Conservation (phyloP, 306 rosid genomes). For the Sicyos baderoa region DNA sequence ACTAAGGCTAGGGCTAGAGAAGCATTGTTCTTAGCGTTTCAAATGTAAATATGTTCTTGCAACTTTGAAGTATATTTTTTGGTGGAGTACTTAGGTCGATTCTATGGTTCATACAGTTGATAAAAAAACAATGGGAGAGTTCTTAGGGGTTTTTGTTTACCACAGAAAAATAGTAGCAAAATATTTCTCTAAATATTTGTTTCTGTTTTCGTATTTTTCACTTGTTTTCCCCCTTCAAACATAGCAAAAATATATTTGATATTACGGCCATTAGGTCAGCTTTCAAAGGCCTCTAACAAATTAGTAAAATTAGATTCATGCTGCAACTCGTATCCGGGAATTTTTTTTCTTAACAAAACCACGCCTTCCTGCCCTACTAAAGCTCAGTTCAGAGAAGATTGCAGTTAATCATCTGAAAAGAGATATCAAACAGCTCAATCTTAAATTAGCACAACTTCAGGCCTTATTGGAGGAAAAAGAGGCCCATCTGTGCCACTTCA, state of each 20-base stretch:
- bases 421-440: conserved; percentile 63
- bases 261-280: background rate
- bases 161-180: background rate
- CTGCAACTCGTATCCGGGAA: conserved; percentile 16
- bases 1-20: background rate
- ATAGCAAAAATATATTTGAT: background rate
- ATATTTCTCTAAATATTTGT: background rate
- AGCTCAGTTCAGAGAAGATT: conserved; percentile 73
- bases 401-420: conserved; percentile 56
- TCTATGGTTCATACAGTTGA: background rate
- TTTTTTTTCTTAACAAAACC: conserved; percentile 48
- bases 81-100: background rate
- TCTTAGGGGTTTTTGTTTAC: background rate
- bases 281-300: background rate
- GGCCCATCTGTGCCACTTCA: conserved; percentile 48
- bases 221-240: background rate
- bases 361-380: conserved; percentile 79
- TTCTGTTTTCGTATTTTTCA: background rate
- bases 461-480: conserved; percentile 76
- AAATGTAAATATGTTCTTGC: background rate
- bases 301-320: conserved; percentile 1
- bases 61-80: background rate
- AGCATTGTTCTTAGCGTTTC: background rate
- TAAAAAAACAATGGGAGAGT: background rate
- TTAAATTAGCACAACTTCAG: conserved; percentile 72